A percentile compares a stretch with the other conserved stretches of the same genome.
Conservation (phyloP, 2,329 filamentous ascomycete genomes). For the Nemania abortiva region DNA sequence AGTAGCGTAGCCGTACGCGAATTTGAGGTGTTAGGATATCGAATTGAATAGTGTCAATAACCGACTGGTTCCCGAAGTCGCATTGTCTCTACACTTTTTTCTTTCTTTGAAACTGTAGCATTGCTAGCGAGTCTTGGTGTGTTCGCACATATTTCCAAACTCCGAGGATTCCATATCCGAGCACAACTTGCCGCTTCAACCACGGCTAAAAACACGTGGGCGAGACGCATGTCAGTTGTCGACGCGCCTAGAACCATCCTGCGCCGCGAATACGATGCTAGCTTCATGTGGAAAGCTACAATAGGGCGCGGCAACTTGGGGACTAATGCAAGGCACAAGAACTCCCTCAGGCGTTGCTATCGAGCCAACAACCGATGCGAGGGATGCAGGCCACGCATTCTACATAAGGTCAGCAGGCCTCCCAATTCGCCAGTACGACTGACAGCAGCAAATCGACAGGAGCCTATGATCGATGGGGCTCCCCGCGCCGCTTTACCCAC, state of each 20-base stretch:
- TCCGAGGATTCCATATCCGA: too few species aligned
- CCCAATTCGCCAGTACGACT: background rate
- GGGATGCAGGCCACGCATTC: too few species aligned
- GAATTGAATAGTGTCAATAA: background rate
- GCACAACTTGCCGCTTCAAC: background rate
- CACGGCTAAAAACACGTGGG: background rate
- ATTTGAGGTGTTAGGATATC: background rate
- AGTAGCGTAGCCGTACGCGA: background rate
- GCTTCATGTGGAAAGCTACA: background rate
- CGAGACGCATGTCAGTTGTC: too few species aligned
- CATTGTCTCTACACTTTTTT: background rate
- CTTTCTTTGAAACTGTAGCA: too few species aligned
- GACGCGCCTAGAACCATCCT: too few species aligned
- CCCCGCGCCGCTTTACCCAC: background rate
- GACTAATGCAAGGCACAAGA: constrained; percentile 3
- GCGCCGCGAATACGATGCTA: background rate
- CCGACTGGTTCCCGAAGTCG: background rate
- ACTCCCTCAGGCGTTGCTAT: background rate
- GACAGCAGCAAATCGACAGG: background rate
- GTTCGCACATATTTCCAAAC: too few species aligned
- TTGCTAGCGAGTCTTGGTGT: too few species aligned
- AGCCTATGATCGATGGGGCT: background rate
- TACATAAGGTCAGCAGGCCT: too few species aligned
- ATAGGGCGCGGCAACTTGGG: background rate
- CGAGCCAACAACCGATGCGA: too few species aligned